phyloP scores from a whole-genome alignment of 2,329 filamentous ascomycete genomes.

The Xylaria sp. region DNA sequence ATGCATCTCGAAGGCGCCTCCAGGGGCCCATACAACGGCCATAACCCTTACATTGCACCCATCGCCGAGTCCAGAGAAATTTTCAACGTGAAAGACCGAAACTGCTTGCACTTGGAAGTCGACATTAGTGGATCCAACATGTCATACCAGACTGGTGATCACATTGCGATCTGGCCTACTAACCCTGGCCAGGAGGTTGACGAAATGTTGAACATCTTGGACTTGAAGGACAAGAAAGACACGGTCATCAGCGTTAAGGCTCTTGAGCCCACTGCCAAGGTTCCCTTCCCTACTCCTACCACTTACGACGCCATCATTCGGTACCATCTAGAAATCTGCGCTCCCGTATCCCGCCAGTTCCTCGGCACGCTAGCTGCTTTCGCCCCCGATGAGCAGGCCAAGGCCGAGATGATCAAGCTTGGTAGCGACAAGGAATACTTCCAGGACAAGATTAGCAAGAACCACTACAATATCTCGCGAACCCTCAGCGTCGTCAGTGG shows the following conservation, averaged over 20 bases:
- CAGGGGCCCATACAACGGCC: conserved; percentile 89
- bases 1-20: conserved; percentile 81
- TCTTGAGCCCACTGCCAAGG: conserved; percentile 90
- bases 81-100: conserved; percentile 82
- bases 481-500: conserved; percentile 69
- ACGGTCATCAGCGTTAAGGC: conserved; percentile 83
- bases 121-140: conserved; percentile 86
- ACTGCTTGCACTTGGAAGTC: conserved; percentile 95
- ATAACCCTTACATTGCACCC: conserved; percentile 95
- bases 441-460: conserved; percentile 72
- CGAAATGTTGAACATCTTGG: conserved; percentile 75
- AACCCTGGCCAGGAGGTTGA: conserved; percentile 92
- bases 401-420: conserved; percentile 81
- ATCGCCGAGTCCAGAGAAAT: conserved; percentile 87
- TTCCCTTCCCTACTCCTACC: conserved; percentile 94
- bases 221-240: conserved; percentile 69
- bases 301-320: conserved; percentile 90
- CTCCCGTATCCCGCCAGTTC: conserved; percentile 93
- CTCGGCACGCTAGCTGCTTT: conserved; percentile 82
- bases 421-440: conserved; percentile 95
- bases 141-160: conserved; percentile 92
- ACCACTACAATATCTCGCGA: conserved; percentile 85
- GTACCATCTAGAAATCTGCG: conserved; percentile 96
- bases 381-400: conserved; percentile 75
- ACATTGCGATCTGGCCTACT: conserved; percentile 95